A percentile compares a stretch with the other conserved stretches of the same genome.
These are phyloP conservation scores for Nitzschia palea DNA, from an alignment of 108 stramenopile genomes.

Conservation along the genomic window DNA sequence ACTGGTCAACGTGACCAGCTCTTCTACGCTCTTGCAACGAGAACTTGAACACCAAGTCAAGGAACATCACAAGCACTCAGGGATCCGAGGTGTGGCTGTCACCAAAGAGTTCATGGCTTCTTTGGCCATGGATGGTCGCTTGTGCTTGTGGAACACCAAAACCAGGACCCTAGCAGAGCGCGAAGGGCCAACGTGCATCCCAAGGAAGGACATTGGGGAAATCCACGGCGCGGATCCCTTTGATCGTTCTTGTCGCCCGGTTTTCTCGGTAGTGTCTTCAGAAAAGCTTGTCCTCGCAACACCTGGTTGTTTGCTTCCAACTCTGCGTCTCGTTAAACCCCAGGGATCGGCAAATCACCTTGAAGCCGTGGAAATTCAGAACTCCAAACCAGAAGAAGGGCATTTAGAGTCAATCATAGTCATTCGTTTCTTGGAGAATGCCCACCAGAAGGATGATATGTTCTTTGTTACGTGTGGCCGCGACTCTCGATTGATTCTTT, in stretches of 20 bases:
- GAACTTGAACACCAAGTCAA: constrained; percentile 37
- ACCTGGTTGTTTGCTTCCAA: constrained; percentile 26
- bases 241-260: constrained; percentile 53
- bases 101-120: constrained; percentile 31
- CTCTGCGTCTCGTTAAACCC: constrained; percentile 7
- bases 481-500: constrained; percentile 57
- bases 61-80: constrained; percentile 43
- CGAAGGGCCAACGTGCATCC: constrained; percentile 30
- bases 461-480: constrained; percentile 56
- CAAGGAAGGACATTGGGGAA: constrained; percentile 56
- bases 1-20: constrained; percentile 47
- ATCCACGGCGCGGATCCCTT: constrained; percentile 52
- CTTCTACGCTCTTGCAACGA: constrained; percentile 15
- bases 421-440: constrained; percentile 25
- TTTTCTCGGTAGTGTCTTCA: neutral
- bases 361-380: neutral
- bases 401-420: constrained; percentile 68
- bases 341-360: neutral
- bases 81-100: constrained; percentile 46
- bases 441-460: neutral
- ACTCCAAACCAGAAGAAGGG: constrained; percentile 20
- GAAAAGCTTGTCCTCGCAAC: constrained; percentile 4
- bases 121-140: constrained; percentile 65
- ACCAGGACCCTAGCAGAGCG: constrained; percentile 40
- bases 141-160: constrained; percentile 54